phyloP scores from a whole-genome alignment of 2,329 filamentous ascomycete species.

The Zopfia rhizophila region DNA sequence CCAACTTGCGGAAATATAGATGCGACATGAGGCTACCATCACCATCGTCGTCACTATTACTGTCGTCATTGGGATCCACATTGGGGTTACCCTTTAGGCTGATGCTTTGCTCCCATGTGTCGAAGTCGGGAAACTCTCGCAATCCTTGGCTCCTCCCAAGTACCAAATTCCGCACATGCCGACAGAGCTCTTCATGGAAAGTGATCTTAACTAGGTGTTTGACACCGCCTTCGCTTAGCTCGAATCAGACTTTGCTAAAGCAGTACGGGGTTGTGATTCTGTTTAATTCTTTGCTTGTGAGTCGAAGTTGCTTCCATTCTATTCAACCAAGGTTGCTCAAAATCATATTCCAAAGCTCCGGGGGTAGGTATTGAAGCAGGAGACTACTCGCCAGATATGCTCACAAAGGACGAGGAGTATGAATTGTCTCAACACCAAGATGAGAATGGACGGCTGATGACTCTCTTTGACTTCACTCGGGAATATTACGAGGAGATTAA shows the following conservation, averaged over 20 bases:
- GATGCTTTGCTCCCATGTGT: slow-evolving; percentile 5
- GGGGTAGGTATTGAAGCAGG: too few relatives aligned
- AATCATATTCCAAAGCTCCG: slow-evolving; percentile 10
- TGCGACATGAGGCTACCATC: slow-evolving; percentile 5
- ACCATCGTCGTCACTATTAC: slow-evolving; percentile 9
- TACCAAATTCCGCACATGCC: slow-evolving; percentile 8
- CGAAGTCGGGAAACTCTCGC: slow-evolving; percentile 9
- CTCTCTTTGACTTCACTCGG: too few relatives aligned
- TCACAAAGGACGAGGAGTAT: too few relatives aligned
- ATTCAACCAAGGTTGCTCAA: slow-evolving; percentile 2
- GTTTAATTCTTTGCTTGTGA: slow-evolving; percentile 12
- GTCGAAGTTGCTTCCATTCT: slow-evolving; percentile 12
- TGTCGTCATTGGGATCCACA: slow-evolving; percentile 1
- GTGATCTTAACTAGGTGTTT: slow-evolving; percentile 11
- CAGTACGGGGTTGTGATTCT: slow-evolving; percentile 12
- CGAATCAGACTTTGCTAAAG: slow-evolving; percentile 9
- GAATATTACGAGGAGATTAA: too few relatives aligned
- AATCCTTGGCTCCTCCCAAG: slow-evolving; percentile 6
- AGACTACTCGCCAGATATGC: too few relatives aligned
- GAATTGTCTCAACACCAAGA: too few relatives aligned
- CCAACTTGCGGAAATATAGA: too few relatives aligned
- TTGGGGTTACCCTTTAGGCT: slow-evolving; percentile 10
- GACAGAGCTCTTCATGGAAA: slow-evolving; percentile 5
- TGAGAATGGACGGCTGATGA: too few relatives aligned
- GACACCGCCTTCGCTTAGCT: slow-evolving; percentile 13